A percentile compares a stretch with the other conserved stretches of the same genome.
Evolutionary conservation across 2,329 filamentous ascomycete species (phyloP).

Genomic region (Exophiala sp.): DNA sequence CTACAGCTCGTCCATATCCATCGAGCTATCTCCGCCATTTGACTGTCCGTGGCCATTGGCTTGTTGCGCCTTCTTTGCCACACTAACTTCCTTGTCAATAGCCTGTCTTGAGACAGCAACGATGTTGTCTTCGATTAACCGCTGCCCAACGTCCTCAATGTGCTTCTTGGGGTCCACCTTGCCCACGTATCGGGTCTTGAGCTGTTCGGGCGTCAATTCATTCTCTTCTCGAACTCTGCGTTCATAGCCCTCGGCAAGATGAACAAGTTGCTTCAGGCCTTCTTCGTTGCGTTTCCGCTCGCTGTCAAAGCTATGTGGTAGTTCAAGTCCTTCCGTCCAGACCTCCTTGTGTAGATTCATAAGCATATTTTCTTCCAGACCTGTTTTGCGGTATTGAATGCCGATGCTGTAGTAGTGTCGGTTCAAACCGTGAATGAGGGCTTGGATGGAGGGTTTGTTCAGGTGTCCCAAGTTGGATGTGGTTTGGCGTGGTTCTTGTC

Average conservation of each 20-base stretch:
- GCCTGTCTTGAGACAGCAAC: constrained; percentile 97
- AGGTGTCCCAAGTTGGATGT: constrained; percentile 96
- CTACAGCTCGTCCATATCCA: constrained; percentile 64
- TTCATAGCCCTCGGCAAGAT: constrained; percentile 91
- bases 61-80: constrained; percentile 65
- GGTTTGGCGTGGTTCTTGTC: constrained; percentile 94
- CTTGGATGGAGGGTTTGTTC: constrained; percentile 99
- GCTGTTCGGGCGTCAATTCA: constrained; percentile 91
- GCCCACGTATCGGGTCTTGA: constrained; percentile 98
- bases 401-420: constrained; percentile 98
- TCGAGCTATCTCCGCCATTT: constrained; percentile 52
- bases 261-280: constrained; percentile 80
- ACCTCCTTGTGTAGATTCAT: constrained; percentile 99
- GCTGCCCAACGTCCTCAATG: constrained; percentile 91
- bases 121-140: constrained; percentile 98
- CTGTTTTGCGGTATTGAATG: constrained; percentile 97
- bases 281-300: constrained; percentile 86
- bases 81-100: constrained; percentile 98
- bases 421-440: constrained; percentile 95
- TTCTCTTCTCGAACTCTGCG: constrained; percentile 99
- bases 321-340: constrained; percentile 95
- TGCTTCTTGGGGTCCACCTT: constrained; percentile 99
- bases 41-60: constrained; percentile 42
- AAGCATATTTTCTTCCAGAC: constrained; percentile 97
- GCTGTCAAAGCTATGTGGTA: constrained; percentile 91